Percentiles rank a stretch among this genome's conserved stretches.
Conservation (phyloP, 345 rosid genomes). For the Barbarea vulgaris region DNA sequence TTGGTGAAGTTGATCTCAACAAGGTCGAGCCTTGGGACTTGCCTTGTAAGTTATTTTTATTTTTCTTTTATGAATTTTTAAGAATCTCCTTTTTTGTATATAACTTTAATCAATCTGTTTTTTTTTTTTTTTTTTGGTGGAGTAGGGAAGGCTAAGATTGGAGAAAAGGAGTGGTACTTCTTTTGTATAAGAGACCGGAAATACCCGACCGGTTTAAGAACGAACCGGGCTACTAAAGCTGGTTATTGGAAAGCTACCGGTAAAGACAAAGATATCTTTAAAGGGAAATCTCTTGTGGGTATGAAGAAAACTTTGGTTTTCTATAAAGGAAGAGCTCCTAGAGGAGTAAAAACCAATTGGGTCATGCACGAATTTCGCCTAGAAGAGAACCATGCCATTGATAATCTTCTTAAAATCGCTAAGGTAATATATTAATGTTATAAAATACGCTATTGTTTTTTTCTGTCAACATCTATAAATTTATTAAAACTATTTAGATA, state of each 20-base stretch:
- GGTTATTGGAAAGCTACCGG: slow-evolving; percentile 75
- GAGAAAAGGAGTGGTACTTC: slow-evolving; percentile 73
- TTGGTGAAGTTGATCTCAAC: slow-evolving; percentile 84
- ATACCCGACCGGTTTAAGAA: slow-evolving; percentile 72
- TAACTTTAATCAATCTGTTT: not conserved
- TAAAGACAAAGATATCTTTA: slow-evolving; percentile 56
- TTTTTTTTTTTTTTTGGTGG: not conserved
- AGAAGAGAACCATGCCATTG: slow-evolving; percentile 55
- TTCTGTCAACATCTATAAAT: no score
- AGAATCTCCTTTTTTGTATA: not conserved
- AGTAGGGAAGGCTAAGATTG: slow-evolving; percentile 37
- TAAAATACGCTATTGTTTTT: not conserved
- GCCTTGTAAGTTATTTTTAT: slow-evolving; percentile 55
- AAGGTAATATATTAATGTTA: slow-evolving; percentile 41
- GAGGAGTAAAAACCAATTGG: slow-evolving; percentile 79
- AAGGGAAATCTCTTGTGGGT: slow-evolving; percentile 60
- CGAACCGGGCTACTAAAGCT: slow-evolving; percentile 53
- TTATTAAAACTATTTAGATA: no score
- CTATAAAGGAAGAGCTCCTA: slow-evolving; percentile 83
- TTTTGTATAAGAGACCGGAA: slow-evolving; percentile 69
- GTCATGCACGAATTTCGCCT: slow-evolving; percentile 81
- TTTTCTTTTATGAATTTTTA: not conserved
- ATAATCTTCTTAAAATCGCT: slow-evolving; percentile 49
- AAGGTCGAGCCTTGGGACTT: slow-evolving; percentile 95
- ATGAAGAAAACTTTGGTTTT: slow-evolving; percentile 91